Evolutionary conservation across 345 rosid species (phyloP), one percentile per base, ranked within the genome.

Genomic region (Citrus sp.): DNA sequence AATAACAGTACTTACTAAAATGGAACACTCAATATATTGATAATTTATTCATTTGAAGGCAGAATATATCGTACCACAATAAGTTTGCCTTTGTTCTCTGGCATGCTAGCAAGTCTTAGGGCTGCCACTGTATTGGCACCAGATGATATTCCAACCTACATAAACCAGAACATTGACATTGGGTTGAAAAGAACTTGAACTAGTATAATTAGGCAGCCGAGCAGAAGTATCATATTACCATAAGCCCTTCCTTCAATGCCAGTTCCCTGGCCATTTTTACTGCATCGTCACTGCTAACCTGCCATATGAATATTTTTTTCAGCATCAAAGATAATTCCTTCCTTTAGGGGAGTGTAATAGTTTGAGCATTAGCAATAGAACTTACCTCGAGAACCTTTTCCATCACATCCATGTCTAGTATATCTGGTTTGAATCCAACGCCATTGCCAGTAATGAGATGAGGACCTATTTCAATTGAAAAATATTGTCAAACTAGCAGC

Each of bases 121-220:
- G 98, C 97, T 19, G 98, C 98, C 34, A 96, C 93, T 1, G 99
- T 92, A 70, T 96, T 96, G 70, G 97, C 98, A 61, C 98, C 99
- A 0, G 98, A 96, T 37, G 98, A 94, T 81, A 96, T 96, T 63
- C 99, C 99, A 75, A 96, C 99, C 98, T 95, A 67, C 80, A 77
- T 1, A 21, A 72, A 63, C 71, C 78, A 79, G 38, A 61, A 67
- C 0, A 19, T 38, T 5, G 13, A 65, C 55, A 34, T 49, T 37
- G 65, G 60, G 69, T 58, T 64, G 25, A 30, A 9, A 40, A 40
- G 18, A 59, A 76, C 5, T 7, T 22, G 37, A 51, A 70, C 16
- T 22, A 10, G 4, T 3, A 72, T 4, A 34, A 56, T 54, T 55
- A 55, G 8, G 64, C 58, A 54, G 58, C 7, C 6, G 28, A 56